Percentiles rank a stretch among this genome's conserved stretches.
phyloP scores from a whole-genome alignment of 768 basidiomycete genomes.

The Harrya chromipes region DNA sequence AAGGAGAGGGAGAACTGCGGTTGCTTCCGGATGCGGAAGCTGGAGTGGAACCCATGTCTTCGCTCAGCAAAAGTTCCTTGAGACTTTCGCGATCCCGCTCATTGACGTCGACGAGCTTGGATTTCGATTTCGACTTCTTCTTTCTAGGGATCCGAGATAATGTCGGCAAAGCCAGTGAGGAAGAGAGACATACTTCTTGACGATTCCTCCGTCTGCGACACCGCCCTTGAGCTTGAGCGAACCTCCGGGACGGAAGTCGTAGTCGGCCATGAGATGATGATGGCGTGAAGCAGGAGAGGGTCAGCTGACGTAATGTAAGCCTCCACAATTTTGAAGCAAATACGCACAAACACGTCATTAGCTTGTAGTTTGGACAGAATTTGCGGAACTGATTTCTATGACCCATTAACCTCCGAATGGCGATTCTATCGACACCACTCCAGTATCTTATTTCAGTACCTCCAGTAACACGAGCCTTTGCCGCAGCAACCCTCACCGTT shows the following conservation, averaged over 20 bases:
- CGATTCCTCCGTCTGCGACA: slow-evolving; percentile 71
- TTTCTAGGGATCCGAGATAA: slow-evolving; percentile 48
- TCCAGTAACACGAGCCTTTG: slow-evolving; percentile 73
- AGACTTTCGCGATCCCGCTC: slow-evolving; percentile 41
- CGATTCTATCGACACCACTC: slow-evolving; percentile 69
- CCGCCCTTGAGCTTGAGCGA: slow-evolving; percentile 89
- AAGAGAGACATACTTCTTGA: slow-evolving; percentile 65
- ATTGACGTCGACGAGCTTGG: slow-evolving; percentile 47
- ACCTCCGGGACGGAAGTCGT: slow-evolving; percentile 81
- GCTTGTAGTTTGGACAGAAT: not conserved
- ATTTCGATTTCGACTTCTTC: slow-evolving; percentile 77
- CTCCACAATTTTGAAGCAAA: slow-evolving; percentile 15
- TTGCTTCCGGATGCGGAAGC: slow-evolving; percentile 54
- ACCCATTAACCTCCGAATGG: slow-evolving; percentile 46
- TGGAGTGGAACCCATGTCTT: slow-evolving; percentile 40
- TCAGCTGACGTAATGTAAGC: slow-evolving; percentile 31
- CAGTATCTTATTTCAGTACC: slow-evolving; percentile 70
- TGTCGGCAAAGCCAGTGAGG: not conserved
- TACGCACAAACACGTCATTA: slow-evolving; percentile 21
- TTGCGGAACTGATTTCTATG: slow-evolving; percentile 11
- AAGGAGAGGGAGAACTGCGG: slow-evolving; percentile 57
- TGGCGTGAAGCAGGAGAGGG: slow-evolving; percentile 14
- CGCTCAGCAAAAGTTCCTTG: slow-evolving; percentile 51
- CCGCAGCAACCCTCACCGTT: slow-evolving; percentile 53
- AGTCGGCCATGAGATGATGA: slow-evolving; percentile 63